Conservation (phyloP, 768 basidiomycete genomes). For the Tylopilus vinaceipallidus region DNA sequence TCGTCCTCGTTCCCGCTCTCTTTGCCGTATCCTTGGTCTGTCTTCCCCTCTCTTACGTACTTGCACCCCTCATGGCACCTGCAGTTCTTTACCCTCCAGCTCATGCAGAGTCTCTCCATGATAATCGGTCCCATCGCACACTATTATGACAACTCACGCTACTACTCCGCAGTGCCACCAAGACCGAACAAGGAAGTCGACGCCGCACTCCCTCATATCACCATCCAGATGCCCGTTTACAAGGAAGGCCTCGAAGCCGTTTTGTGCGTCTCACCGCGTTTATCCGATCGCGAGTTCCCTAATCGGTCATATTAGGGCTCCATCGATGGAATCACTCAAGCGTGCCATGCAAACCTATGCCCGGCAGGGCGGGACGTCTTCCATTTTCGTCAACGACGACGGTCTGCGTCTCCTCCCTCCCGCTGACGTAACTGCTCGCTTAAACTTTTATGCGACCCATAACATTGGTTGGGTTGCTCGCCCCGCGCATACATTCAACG, state of each 20-base stretch:
- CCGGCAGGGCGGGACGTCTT: constrained; percentile 57
- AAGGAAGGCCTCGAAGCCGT: constrained; percentile 81
- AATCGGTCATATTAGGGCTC: constrained; percentile 40
- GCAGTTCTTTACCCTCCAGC: constrained; percentile 74
- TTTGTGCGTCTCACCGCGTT: constrained; percentile 52
- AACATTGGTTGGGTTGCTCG: constrained; percentile 64
- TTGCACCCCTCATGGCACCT: constrained; percentile 32
- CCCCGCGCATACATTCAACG: constrained; percentile 43
- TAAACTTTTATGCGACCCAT: constrained; percentile 54
- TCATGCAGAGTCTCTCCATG: constrained; percentile 60
- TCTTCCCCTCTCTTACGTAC: too few species aligned
- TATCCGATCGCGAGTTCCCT: not conserved
- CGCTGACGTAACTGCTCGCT: constrained; percentile 46
- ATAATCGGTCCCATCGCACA: constrained; percentile 84
- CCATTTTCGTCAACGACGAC: constrained; percentile 62
- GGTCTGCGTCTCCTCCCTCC: constrained; percentile 51
- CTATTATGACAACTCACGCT: constrained; percentile 80
- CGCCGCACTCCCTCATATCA: constrained; percentile 65
- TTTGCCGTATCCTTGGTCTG: constrained; percentile 33
- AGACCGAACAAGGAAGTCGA: constrained; percentile 63
- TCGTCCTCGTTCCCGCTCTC: constrained; percentile 65
- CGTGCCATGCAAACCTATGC: constrained; percentile 64
- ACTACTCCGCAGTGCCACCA: constrained; percentile 72
- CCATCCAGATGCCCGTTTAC: constrained; percentile 85
- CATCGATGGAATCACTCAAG: constrained; percentile 66